These are phyloP conservation scores for Polytrichum commune DNA, from an alignment of 225 moss, liverwort and hornwort species.

Conservation along the genomic window DNA sequence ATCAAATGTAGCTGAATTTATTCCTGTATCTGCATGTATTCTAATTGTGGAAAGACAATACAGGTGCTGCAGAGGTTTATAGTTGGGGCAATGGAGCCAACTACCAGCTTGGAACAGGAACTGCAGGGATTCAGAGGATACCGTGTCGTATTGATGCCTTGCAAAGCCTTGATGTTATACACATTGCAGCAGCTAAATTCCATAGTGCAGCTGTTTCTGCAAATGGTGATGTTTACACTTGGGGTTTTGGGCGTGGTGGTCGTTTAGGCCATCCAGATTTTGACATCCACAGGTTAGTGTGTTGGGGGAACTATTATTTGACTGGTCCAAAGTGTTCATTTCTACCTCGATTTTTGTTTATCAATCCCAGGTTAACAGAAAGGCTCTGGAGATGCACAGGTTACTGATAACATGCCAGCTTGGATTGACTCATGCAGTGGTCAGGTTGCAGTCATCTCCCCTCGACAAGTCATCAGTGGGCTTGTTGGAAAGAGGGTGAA, in stretches of 20 bases:
- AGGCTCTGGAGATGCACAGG: too few species aligned
- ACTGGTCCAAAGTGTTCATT: not conserved
- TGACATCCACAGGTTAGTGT: constrained; percentile 83
- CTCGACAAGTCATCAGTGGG: constrained; percentile 71
- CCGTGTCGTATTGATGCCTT: constrained; percentile 86
- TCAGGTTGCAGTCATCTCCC: constrained; percentile 95
- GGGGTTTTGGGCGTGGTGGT: constrained; percentile 99
- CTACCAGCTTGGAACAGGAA: constrained; percentile 90
- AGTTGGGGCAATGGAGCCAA: constrained; percentile 99
- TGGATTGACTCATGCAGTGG: constrained; percentile 54
- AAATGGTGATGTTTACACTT: constrained; percentile 80
- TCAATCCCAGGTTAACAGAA: too few species aligned
- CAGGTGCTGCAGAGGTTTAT: constrained; percentile 88
- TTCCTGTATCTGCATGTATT: too few species aligned
- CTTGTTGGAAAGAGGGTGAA: constrained; percentile 77
- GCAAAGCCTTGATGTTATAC: constrained; percentile 68
- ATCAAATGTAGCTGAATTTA: too few species aligned
- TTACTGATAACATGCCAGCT: too few species aligned
- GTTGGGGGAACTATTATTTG: not conserved
- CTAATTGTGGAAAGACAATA: not conserved
- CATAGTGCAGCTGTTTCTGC: constrained; percentile 92
- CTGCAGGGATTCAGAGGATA: constrained; percentile 79
- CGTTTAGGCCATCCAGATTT: constrained; percentile 98
- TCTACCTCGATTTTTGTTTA: not conserved
- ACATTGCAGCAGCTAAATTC: constrained; percentile 87